Conservation (phyloP, 176 grass and related monocot genomes). For the Themeda triandra region DNA sequence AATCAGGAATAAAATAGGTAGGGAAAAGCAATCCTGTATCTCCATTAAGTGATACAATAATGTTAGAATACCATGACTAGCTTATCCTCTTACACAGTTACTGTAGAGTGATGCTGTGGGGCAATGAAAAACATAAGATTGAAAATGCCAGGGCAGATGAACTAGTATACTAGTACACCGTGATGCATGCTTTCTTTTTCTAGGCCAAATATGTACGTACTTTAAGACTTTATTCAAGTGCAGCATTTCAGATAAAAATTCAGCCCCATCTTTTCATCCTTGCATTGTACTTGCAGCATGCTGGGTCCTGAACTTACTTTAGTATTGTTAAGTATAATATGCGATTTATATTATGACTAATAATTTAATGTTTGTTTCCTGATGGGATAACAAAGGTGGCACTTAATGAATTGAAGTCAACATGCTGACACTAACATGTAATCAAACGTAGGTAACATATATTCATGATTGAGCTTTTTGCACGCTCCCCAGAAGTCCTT, state of each 20-base stretch:
- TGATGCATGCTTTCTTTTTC: neutral
- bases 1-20: slow-evolving; percentile 47
- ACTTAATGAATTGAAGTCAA: slow-evolving; percentile 13
- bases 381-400: slow-evolving; percentile 30
- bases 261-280: neutral
- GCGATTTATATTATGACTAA: neutral
- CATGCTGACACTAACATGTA: slow-evolving; percentile 20
- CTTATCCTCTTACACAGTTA: slow-evolving; percentile 44
- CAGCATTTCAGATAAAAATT: slow-evolving; percentile 18
- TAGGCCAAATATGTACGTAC: slow-evolving; percentile 21
- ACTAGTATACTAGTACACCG: slow-evolving; percentile 6
- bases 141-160: slow-evolving; percentile 22
- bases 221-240: slow-evolving; percentile 34
- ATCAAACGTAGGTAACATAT: slow-evolving; percentile 30
- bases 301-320: slow-evolving; percentile 19
- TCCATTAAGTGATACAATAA: slow-evolving; percentile 52
- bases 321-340: slow-evolving; percentile 5
- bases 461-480: slow-evolving; percentile 27
- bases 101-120: slow-evolving; percentile 29
- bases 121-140: slow-evolving; percentile 23
- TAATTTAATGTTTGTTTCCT: slow-evolving; percentile 37
- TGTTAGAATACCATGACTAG: slow-evolving; percentile 38
- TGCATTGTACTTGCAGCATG: slow-evolving; percentile 1
- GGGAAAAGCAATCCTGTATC: slow-evolving; percentile 44
- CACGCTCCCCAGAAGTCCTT: neutral